These are phyloP conservation scores for Lentinula aciculospora DNA, from an alignment of 768 basidiomycete species.

Conservation along the genomic window DNA sequence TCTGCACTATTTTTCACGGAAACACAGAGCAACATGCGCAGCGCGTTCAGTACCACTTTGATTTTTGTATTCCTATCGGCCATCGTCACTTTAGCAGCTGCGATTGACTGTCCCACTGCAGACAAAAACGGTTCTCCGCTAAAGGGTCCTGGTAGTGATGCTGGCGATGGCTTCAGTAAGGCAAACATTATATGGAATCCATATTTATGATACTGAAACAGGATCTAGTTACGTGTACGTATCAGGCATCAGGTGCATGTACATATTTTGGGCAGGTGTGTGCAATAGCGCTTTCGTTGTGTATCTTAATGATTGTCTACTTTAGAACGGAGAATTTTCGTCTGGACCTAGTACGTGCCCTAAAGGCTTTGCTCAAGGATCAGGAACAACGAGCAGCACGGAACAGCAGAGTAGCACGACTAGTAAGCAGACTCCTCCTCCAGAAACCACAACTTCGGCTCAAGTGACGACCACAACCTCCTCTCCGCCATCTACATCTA, in stretches of 20 bases:
- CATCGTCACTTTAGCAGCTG: neutral
- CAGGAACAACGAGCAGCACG: neutral
- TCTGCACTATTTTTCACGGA: neutral
- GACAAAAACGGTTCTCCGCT: constrained; percentile 1
- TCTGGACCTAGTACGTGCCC: constrained; percentile 2
- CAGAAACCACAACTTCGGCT: neutral
- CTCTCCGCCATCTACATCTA: neutral
- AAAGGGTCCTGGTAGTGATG: neutral
- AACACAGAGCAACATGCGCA: neutral
- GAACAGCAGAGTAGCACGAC: neutral
- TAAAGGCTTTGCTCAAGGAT: neutral
- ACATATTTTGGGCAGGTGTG: constrained; percentile 2
- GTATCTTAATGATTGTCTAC: neutral
- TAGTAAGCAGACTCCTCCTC: neutral
- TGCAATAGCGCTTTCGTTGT: neutral
- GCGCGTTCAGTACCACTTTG: neutral
- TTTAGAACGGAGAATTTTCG: neutral
- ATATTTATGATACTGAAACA: neutral
- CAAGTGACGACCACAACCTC: neutral
- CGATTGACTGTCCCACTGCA: neutral
- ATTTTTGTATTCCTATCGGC: neutral
- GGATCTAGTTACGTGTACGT: neutral
- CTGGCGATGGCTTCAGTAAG: constrained; percentile 2
- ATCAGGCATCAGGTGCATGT: neutral
- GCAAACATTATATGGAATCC: neutral